Evolutionary conservation across 495 filamentous ascomycete genomes (phyloP).

Genomic region (Aspergillus olivimuriae): DNA sequence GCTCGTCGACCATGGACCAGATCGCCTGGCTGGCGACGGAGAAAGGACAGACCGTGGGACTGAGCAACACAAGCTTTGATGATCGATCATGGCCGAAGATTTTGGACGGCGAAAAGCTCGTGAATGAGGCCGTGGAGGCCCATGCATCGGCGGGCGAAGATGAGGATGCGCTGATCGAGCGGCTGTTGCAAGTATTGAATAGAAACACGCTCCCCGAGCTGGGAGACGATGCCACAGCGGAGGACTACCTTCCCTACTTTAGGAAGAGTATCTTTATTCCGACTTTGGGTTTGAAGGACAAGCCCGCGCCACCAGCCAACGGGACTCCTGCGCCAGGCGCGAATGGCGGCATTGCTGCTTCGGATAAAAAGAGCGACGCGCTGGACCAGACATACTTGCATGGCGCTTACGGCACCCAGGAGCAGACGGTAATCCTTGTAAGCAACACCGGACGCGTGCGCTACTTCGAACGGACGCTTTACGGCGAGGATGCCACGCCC

Average conservation of each 20-base stretch:
- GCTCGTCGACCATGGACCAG: constrained; percentile 52
- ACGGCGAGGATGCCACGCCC: constrained; percentile 57
- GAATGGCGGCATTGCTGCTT: constrained; percentile 38
- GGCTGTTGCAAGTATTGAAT: constrained; percentile 64
- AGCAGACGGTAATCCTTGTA: constrained; percentile 82
- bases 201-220: constrained; percentile 64
- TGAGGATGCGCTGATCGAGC: constrained; percentile 62
- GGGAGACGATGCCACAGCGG: constrained; percentile 48
- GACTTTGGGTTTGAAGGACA: constrained; percentile 51
- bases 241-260: constrained; percentile 64
- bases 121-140: constrained; percentile 38
- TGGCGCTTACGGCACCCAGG: constrained; percentile 78
- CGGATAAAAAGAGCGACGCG: constrained; percentile 11
- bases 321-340: constrained; percentile 30
- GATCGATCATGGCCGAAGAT: constrained; percentile 83
- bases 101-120: constrained; percentile 44
- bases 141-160: constrained; percentile 41
- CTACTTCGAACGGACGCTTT: constrained; percentile 80
- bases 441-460: constrained; percentile 67
- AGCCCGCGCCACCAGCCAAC: constrained; percentile 31
- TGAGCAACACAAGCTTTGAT: constrained; percentile 79
- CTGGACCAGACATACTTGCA: constrained; percentile 24
- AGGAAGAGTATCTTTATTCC: constrained; percentile 83
- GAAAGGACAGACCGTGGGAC: constrained; percentile 61
- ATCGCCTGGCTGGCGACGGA: constrained; percentile 60